A percentile compares a stretch with the other conserved stretches of the same genome.
Conservation (phyloP, 345 rosid genomes). For the Limnanthes douglasii region DNA sequence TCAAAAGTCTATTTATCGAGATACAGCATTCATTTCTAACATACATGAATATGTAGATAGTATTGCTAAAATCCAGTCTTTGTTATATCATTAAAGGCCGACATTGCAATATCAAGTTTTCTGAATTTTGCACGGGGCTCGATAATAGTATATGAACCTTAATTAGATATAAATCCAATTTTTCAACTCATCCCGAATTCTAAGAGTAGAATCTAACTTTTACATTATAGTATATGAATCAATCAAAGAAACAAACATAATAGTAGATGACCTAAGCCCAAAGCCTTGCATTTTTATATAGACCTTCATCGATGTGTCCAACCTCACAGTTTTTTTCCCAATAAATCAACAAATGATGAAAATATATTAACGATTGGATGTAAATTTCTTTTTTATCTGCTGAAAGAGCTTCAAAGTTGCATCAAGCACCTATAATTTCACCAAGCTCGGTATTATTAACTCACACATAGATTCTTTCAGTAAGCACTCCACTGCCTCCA, state of each 20-base stretch:
- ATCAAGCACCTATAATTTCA: constrained; percentile 95
- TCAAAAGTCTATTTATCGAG: constrained; percentile 81
- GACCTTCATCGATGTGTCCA: constrained; percentile 83
- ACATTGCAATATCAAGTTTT: constrained; percentile 85
- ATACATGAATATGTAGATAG: constrained; percentile 88
- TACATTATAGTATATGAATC: constrained; percentile 87
- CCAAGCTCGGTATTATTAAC: constrained; percentile 81
- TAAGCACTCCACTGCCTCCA: constrained; percentile 55
- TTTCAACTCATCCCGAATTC: constrained; percentile 94
- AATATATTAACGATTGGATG: constrained; percentile 50
- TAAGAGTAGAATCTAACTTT: constrained; percentile 68
- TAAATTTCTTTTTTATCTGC: constrained; percentile 68
- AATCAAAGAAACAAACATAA: constrained; percentile 70
- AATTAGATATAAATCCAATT: constrained; percentile 77
- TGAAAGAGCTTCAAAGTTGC: constrained; percentile 83
- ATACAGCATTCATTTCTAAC: constrained; percentile 86
- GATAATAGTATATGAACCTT: constrained; percentile 57
- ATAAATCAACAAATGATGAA: constrained; percentile 79
- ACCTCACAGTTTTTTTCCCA: constrained; percentile 97
- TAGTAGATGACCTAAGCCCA: constrained; percentile 70
- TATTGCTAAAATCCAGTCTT: constrained; percentile 88
- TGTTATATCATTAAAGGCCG: constrained; percentile 76
- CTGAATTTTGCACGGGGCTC: constrained; percentile 96
- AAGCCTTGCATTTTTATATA: constrained; percentile 74
- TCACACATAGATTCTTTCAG: constrained; percentile 77